Conservation (phyloP, 2,329 filamentous ascomycete species). For the Chalaropsis thielavioides region DNA sequence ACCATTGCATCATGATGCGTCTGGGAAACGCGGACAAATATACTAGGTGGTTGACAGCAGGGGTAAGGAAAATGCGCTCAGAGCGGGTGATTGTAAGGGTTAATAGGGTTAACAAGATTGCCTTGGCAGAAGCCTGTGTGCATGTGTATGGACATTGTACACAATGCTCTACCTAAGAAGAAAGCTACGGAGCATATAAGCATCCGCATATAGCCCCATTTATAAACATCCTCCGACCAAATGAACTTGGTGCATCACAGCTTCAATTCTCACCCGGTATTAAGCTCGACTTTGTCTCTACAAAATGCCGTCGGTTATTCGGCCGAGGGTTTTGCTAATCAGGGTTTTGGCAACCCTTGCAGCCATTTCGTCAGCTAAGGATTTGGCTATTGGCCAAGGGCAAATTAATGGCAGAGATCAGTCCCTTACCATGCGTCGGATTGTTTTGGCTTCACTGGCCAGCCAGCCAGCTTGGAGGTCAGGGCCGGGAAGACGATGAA, state of each 20-base stretch:
- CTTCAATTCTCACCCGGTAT: background rate
- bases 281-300: background rate
- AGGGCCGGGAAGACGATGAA: background rate
- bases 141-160: background rate
- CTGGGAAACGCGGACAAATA: no score
- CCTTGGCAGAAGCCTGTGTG: background rate
- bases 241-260: no score
- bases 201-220: background rate
- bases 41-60: no score
- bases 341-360: background rate
- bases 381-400: no score
- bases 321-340: background rate
- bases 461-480: no score
- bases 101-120: background rate
- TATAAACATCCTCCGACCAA: background rate
- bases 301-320: background rate
- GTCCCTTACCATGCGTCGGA: no score
- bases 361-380: background rate
- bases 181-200: background rate
- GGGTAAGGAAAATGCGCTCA: no score
- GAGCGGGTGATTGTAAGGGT: background rate
- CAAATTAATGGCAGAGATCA: no score
- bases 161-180: no score
- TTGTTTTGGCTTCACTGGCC: no score
- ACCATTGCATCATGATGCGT: no score